Evolutionary conservation across 2,329 filamentous ascomycete genomes (phyloP), one percentile per base, ranked within the genome.

Genomic region (Ceratocystis smalleyi): DNA sequence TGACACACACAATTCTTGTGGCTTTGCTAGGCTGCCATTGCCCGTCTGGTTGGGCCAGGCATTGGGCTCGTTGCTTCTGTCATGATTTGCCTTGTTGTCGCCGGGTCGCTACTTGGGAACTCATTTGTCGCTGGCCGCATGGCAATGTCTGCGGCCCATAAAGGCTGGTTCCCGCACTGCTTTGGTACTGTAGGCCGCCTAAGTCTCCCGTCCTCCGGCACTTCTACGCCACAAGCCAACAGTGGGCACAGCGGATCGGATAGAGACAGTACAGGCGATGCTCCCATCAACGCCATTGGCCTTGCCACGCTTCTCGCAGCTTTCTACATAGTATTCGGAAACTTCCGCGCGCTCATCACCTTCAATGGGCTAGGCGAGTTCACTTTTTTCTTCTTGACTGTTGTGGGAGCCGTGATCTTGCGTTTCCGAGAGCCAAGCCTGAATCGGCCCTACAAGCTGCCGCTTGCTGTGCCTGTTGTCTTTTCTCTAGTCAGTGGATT

Each of bases 371-470:
- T 83, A 3, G 81, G 79, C 15, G 81, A 83, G 68, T 85, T 82
- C 70, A 79, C 83, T 0, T 86, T 85, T 71, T 85, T 85, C 73
- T 83, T 85, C 69, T 75, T 84, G 35, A 82, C 83, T 0, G 82
- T 85, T 0, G 69, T 84, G 0, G 83, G 83, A 0, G 78, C 81
- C 1, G 74, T 85, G 8, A 72, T 84, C 17, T 71, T 86, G 54
- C 77, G 83, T 12, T 77, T 77, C 64, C 77, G 80, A 1, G 81
- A 85, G 69, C 83, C 83, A 0, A 70, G 73, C 0, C 73, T 86
- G 2, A 68, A 74, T 0, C 72, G 83, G 10, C 83, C 83, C 0
- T 86, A 85, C 69, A 80, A 79, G 70, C 79, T 82, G 0, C 71
- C 74, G 15, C 69, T 83, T 0, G 27, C 78, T 2, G 74, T 83